Evolutionary conservation across 768 basidiomycete genomes (phyloP).

Genomic region (Gymnopilus junonius): DNA sequence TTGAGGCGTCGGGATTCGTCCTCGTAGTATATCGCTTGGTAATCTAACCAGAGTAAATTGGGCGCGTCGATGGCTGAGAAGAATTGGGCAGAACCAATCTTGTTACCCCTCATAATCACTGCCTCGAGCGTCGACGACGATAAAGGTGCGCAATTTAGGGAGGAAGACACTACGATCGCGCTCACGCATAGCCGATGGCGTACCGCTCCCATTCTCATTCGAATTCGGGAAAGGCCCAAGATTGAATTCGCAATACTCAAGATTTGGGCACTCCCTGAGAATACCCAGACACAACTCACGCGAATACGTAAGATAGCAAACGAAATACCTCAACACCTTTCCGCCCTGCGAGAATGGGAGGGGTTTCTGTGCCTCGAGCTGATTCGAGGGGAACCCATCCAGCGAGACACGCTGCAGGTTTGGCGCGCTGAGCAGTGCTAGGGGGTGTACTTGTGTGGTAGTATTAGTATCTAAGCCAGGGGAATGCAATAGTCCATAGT

Average conservation of each 20-base stretch:
- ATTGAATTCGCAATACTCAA: not conserved
- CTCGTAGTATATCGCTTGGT: not conserved
- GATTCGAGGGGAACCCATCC: not conserved
- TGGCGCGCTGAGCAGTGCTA: not conserved
- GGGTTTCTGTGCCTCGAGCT: not conserved
- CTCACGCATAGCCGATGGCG: not conserved
- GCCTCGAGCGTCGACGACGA: not conserved
- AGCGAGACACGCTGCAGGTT: not conserved
- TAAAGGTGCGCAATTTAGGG: not conserved
- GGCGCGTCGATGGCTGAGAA: not conserved
- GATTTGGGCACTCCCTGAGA: not conserved
- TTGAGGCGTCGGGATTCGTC: too few species aligned
- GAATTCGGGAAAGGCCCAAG: not conserved
- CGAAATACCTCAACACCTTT: not conserved
- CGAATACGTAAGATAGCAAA: not conserved
- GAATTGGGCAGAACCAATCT: not conserved
- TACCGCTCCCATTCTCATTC: too few species aligned
- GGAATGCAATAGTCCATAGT: not conserved
- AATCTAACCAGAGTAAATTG: not conserved
- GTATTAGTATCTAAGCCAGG: not conserved
- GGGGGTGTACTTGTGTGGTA: not conserved
- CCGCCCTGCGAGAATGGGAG: not conserved
- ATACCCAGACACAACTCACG: not conserved
- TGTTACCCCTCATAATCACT: not conserved
- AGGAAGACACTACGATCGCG: not conserved